Percentiles rank a stretch among this genome's conserved stretches.
Evolutionary conservation across 345 rosid species (phyloP).

Genomic region (Populus tremula): DNA sequence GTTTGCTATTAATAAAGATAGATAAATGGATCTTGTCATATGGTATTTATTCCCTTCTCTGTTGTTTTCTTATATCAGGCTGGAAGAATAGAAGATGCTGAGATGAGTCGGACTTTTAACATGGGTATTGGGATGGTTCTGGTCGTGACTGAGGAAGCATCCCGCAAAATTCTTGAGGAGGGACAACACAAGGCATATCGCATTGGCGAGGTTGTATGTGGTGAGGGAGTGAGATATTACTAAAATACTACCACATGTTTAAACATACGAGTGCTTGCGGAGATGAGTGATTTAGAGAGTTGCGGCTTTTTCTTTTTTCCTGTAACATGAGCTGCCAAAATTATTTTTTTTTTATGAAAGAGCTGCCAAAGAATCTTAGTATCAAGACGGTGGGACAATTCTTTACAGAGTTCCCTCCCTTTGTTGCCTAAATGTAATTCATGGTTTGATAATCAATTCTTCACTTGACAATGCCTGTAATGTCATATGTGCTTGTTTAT

Average conservation of each 20-base stretch:
- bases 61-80: no score
- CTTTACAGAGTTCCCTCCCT: neutral
- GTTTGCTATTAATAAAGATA: neutral
- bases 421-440: neutral
- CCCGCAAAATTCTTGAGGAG: conserved; percentile 47
- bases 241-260: conserved; percentile 10
- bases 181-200: conserved; percentile 42
- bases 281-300: neutral
- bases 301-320: neutral
- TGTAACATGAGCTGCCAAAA: neutral
- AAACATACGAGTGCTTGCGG: neutral
- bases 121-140: no score
- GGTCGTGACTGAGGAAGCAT: conserved; percentile 57
- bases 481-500: neutral
- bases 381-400: neutral
- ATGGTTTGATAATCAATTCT: neutral
- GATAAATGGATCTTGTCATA: neutral
- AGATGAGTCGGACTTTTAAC: no score
- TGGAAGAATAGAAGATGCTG: no score
- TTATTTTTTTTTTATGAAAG: neutral
- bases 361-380: neutral
- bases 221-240: conserved; percentile 68
- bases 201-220: conserved; percentile 67
- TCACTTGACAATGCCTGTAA: neutral
- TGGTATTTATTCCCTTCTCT: no score